phyloP scores from a whole-genome alignment of 352 stramenopile species.

The Phytopythium sindhum region DNA sequence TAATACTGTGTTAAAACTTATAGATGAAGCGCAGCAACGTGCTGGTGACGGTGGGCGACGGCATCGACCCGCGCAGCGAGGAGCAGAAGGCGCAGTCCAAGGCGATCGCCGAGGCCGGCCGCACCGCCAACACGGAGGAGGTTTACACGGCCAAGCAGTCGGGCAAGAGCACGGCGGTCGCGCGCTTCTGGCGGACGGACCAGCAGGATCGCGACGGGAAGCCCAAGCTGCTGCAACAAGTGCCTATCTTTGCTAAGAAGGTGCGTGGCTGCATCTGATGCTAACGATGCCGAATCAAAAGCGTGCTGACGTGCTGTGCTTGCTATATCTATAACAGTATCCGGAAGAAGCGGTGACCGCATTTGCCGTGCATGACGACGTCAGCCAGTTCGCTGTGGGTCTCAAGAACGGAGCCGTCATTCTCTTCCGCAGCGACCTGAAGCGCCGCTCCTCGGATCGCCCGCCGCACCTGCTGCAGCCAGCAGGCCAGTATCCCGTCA shows the following conservation, averaged over 20 bases:
- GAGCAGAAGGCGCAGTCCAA: conserved; percentile 77
- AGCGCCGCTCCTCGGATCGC: conserved; percentile 56
- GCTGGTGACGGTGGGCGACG: conserved; percentile 81
- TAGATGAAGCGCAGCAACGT: conserved; percentile 89
- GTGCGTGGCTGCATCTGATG: conserved; percentile 5
- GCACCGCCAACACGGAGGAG: conserved; percentile 52
- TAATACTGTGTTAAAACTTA: background rate
- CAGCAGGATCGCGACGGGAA: conserved; percentile 84
- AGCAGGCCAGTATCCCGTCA: conserved; percentile 78
- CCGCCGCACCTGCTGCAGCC: conserved; percentile 72
- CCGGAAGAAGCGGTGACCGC: conserved; percentile 84
- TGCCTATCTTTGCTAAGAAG: conserved; percentile 85
- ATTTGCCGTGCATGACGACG: conserved; percentile 82
- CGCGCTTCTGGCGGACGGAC: conserved; percentile 87
- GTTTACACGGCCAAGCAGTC: conserved; percentile 65
- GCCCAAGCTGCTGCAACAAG: conserved; percentile 83
- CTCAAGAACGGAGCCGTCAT: conserved; percentile 85
- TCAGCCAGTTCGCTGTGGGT: conserved; percentile 76
- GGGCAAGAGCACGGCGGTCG: conserved; percentile 68
- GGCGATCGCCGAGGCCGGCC: conserved; percentile 70
- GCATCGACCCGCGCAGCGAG: conserved; percentile 77
- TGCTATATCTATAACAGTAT: conserved; percentile 26
- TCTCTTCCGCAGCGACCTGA: conserved; percentile 75
- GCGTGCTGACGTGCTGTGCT: background rate
- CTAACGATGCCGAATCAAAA: background rate